A percentile compares a stretch with the other conserved stretches of the same genome.
phyloP scores from a whole-genome alignment of 257 asterid genomes.

The Solanum sparsipilum region DNA sequence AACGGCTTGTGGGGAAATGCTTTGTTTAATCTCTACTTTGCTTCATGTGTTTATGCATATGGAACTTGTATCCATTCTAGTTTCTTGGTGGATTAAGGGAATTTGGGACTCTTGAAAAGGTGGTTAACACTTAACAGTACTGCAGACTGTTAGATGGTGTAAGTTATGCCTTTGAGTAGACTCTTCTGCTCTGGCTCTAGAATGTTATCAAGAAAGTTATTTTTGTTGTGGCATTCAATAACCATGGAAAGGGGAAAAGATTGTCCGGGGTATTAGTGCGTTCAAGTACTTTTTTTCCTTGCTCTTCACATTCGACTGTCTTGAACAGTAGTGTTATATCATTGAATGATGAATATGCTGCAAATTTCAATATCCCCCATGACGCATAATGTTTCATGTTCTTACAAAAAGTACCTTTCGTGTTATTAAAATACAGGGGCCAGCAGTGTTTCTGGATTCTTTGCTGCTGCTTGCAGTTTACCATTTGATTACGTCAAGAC shows the following conservation, averaged over 20 bases:
- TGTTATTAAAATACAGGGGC: slow-evolving; percentile 39
- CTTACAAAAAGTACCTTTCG: not conserved
- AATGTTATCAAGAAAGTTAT: not conserved
- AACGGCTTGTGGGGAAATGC: not conserved
- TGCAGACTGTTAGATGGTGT: not conserved
- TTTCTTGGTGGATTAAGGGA: not conserved
- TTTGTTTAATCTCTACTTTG: not conserved
- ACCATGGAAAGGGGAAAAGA: not conserved
- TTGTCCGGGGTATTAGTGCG: not conserved
- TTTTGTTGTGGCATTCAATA: not conserved
- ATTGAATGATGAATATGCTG: not conserved
- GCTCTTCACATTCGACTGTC: not conserved
- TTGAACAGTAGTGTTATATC: not conserved
- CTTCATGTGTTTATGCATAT: not conserved
- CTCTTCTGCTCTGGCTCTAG: not conserved
- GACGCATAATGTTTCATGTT: not conserved
- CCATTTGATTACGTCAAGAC: slow-evolving; percentile 94
- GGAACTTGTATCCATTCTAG: not conserved
- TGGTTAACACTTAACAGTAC: not conserved
- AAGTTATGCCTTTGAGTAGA: not conserved
- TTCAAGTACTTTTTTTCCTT: not conserved
- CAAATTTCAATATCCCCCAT: not conserved
- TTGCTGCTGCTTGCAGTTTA: slow-evolving; percentile 89
- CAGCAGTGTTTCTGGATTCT: slow-evolving; percentile 80
- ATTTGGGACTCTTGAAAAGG: not conserved